Conservation (phyloP, 2,329 filamentous ascomycete genomes). For the Ophiostoma himal-ulmi region DNA sequence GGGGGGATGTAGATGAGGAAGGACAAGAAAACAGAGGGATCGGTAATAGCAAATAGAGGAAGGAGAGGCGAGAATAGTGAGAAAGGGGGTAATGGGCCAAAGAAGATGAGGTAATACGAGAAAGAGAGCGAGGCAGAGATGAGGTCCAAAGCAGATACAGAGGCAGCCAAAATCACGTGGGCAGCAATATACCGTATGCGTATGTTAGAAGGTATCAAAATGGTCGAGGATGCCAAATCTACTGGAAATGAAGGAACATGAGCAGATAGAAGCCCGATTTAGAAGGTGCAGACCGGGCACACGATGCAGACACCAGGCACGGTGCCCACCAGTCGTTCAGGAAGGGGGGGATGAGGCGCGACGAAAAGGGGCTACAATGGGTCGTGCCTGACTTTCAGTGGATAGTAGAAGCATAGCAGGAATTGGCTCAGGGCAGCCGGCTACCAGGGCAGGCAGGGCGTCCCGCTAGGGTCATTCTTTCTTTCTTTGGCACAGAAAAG, state of each 20-base stretch:
- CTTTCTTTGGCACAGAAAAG: background rate
- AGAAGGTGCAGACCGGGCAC: background rate
- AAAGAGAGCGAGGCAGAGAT: background rate
- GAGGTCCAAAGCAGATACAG: background rate
- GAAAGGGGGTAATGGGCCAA: background rate
- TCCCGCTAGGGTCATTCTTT: background rate
- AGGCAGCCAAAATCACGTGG: background rate
- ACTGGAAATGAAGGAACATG: background rate
- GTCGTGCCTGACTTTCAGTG: background rate
- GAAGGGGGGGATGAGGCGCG: background rate
- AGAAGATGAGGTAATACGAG: background rate
- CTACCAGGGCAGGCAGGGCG: background rate
- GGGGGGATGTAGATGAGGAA: background rate
- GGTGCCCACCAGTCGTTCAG: background rate
- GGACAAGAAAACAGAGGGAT: background rate
- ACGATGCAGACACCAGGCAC: background rate
- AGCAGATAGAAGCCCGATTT: background rate
- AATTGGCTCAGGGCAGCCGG: background rate
- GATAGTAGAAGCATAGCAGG: background rate
- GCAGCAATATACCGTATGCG: background rate
- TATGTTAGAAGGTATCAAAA: background rate
- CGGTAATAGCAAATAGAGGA: background rate
- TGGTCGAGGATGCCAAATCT: background rate
- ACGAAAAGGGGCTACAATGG: slow-evolving; percentile 20
- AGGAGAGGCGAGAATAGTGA: background rate